Evolutionary conservation across 129 eudicot species (phyloP).

Genomic region (Centella asiatica): DNA sequence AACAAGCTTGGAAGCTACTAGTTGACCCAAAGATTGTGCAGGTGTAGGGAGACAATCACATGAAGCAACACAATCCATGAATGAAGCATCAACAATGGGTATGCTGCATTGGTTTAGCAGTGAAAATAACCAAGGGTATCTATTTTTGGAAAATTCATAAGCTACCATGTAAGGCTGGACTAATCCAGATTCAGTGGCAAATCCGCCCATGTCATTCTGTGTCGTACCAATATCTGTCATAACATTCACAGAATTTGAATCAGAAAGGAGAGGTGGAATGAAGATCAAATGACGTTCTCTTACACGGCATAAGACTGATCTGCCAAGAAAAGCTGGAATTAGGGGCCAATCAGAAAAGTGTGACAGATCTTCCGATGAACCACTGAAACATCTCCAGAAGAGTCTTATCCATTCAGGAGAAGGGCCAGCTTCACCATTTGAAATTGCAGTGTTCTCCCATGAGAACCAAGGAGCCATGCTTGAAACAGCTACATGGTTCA

Average conservation of each 20-base stretch:
- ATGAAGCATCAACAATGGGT: constrained; percentile 65
- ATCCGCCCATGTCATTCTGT: constrained; percentile 29
- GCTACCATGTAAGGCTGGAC: constrained; percentile 32
- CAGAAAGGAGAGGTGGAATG: constrained; percentile 46
- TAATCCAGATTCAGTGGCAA: constrained; percentile 40
- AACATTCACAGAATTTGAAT: constrained; percentile 26
- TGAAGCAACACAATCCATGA: constrained; percentile 77
- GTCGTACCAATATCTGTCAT: constrained; percentile 21
- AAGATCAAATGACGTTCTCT: constrained; percentile 78
- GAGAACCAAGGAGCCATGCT: constrained; percentile 91
- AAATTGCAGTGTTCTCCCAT: constrained; percentile 67
- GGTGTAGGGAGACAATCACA: constrained; percentile 46
- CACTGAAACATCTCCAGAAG: constrained; percentile 71
- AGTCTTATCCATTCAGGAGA: constrained; percentile 83
- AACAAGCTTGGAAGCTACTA: constrained; percentile 75
- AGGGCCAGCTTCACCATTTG: constrained; percentile 68
- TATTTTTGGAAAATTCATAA: constrained; percentile 37
- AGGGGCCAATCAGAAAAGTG: constrained; percentile 98
- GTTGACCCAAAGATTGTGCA: constrained; percentile 60
- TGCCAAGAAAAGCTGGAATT: constrained; percentile 95
- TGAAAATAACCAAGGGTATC: constrained; percentile 81
- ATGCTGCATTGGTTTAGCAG: constrained; percentile 82
- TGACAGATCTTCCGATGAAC: constrained; percentile 53
- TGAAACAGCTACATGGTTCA: constrained; percentile 66
- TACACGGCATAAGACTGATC: constrained; percentile 87